phyloP scores from a whole-genome alignment of 208 protist genomes.

The Angomonas desouzai region DNA sequence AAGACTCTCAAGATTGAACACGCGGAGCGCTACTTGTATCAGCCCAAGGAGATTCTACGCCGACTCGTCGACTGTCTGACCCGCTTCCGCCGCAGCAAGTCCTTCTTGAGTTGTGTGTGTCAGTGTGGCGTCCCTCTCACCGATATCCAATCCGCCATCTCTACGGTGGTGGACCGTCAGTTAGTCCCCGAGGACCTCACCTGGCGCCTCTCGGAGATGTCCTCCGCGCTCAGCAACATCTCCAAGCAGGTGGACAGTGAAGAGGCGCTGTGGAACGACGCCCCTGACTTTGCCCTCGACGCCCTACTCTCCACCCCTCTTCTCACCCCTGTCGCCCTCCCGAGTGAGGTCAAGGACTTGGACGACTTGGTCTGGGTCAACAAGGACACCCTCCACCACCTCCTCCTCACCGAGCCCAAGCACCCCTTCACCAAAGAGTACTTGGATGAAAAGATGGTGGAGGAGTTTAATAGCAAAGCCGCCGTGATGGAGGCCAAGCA shows the following conservation, averaged over 20 bases:
- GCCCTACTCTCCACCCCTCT: conserved; percentile 80
- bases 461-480: conserved; percentile 68
- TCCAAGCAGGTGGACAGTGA: conserved; percentile 62
- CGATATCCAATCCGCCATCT: conserved; percentile 54
- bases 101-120: conserved; percentile 74
- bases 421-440: conserved; percentile 89
- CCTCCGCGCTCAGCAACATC: conserved; percentile 32
- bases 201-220: conserved; percentile 67
- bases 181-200: conserved; percentile 59
- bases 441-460: conserved; percentile 80
- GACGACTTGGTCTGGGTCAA: conserved; percentile 80
- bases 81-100: conserved; percentile 60
- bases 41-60: conserved; percentile 70
- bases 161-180: conserved; percentile 51
- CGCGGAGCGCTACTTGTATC: conserved; percentile 73
- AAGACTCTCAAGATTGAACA: conserved; percentile 76
- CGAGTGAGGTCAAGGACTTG: conserved; percentile 76
- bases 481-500: conserved; percentile 52
- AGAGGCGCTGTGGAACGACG: conserved; percentile 81
- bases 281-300: conserved; percentile 82
- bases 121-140: conserved; percentile 65
- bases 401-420: conserved; percentile 81
- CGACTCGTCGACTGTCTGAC: conserved; percentile 79
- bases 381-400: conserved; percentile 79
- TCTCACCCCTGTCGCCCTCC: conserved; percentile 70